phyloP scores from a whole-genome alignment of 257 asterid genomes.

The Nicotiana undulata region DNA sequence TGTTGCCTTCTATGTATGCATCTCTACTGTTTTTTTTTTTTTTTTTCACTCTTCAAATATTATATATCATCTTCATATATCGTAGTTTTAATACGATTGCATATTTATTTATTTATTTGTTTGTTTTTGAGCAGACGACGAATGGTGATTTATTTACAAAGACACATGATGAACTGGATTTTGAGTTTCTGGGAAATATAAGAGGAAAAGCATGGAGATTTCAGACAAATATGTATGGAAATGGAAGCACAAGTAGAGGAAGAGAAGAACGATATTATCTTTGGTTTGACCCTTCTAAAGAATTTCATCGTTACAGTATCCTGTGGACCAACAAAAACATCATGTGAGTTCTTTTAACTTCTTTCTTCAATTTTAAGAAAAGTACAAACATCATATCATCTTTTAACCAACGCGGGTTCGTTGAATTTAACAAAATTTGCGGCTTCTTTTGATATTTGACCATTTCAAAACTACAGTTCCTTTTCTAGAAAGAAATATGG shows the following conservation, averaged over 20 bases:
- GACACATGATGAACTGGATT: slow-evolving; percentile 81
- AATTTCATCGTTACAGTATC: slow-evolving; percentile 66
- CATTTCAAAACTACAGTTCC: slow-evolving; percentile 14
- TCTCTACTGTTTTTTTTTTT: not conserved
- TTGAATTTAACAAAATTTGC: slow-evolving; percentile 28
- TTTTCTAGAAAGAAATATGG: not conserved
- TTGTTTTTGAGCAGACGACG: slow-evolving; percentile 42
- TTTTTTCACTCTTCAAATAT: not conserved
- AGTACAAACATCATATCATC: not conserved
- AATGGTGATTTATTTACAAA: slow-evolving; percentile 60
- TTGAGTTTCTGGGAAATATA: slow-evolving; percentile 84
- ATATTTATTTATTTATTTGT: not conserved
- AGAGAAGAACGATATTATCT: slow-evolving; percentile 85
- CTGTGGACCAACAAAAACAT: slow-evolving; percentile 77
- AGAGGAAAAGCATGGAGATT: slow-evolving; percentile 87
- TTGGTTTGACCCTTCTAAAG: slow-evolving; percentile 80
- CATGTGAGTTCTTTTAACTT: slow-evolving; percentile 38
- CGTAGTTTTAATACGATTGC: not conserved
- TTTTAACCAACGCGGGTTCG: slow-evolving; percentile 3
- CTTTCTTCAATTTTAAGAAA: not conserved
- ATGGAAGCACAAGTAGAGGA: slow-evolving; percentile 87
- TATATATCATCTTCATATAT: not conserved
- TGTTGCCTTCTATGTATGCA: slow-evolving; percentile 79
- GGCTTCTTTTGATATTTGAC: slow-evolving; percentile 37
- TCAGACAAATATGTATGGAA: slow-evolving; percentile 93